phyloP scores from a whole-genome alignment of 225 moss, liverwort and hornwort species.

The Polytrichum formosum region DNA sequence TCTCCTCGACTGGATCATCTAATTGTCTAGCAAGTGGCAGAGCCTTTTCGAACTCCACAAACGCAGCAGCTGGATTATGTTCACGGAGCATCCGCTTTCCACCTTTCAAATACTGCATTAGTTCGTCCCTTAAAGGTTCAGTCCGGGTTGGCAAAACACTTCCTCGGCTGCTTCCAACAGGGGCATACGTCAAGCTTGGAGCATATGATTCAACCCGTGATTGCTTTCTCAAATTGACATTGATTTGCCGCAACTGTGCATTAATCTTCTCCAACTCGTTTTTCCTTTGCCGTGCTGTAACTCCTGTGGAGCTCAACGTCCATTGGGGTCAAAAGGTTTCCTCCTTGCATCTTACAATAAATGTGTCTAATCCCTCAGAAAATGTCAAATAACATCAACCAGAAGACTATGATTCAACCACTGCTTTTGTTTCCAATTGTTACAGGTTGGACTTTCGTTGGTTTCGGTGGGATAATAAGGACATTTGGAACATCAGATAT shows the following conservation, averaged over 20 bases:
- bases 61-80: constrained; percentile 65
- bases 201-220: constrained; percentile 92
- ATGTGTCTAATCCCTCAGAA: no score
- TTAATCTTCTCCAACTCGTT: constrained; percentile 86
- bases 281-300: constrained; percentile 88
- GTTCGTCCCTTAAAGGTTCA: constrained; percentile 52
- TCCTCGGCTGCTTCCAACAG: constrained; percentile 68
- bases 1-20: constrained; percentile 79
- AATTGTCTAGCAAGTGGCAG: constrained; percentile 54
- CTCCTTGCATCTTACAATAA: no score
- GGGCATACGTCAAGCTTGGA: constrained; percentile 91
- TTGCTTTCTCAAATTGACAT: constrained; percentile 82
- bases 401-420: no score
- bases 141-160: constrained; percentile 50
- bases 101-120: constrained; percentile 61
- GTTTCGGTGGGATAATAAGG: no score
- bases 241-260: constrained; percentile 87
- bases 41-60: constrained; percentile 65
- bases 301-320: constrained; percentile 37
- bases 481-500: no score
- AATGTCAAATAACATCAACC: no score
- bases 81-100: constrained; percentile 89
- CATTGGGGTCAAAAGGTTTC: no score
- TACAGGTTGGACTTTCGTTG: no score
- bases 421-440: no score